phyloP scores from a whole-genome alignment of 441 rosid species.

The Adansonia madagascariensis region DNA sequence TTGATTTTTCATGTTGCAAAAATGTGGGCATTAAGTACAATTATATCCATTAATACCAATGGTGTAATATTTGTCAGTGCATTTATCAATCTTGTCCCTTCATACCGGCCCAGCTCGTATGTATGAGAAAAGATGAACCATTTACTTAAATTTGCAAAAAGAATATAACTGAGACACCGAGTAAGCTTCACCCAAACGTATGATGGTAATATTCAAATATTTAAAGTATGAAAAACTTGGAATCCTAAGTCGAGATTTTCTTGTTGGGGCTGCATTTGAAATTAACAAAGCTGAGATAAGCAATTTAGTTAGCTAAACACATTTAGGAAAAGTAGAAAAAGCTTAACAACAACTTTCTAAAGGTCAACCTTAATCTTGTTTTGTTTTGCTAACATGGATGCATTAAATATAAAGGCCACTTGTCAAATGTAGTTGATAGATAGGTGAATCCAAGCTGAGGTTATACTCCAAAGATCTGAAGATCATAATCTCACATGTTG shows the following conservation, averaged over 20 bases:
- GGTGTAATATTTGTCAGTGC: neutral
- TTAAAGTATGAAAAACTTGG: neutral
- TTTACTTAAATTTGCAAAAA: no score
- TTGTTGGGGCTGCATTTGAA: neutral
- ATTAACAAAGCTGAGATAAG: neutral
- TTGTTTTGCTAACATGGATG: neutral
- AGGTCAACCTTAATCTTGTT: neutral
- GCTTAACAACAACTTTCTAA: no score
- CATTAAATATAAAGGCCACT: neutral
- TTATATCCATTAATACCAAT: neutral
- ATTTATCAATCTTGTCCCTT: neutral
- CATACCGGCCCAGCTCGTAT: no score
- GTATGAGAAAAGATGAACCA: no score
- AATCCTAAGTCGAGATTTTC: neutral
- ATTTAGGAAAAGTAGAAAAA: no score
- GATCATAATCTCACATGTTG: neutral
- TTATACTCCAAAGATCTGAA: neutral
- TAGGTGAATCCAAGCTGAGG: slow-evolving; percentile 1
- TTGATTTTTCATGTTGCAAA: neutral
- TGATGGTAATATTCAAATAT: neutral
- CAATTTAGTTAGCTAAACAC: neutral
- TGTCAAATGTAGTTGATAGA: neutral
- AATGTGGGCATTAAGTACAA: no score
- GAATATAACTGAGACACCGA: neutral
- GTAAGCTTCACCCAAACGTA: neutral